A percentile compares a stretch with the other conserved stretches of the same genome.
phyloP scores from a whole-genome alignment of 306 rosid genomes.

The Medicago ruthenica region DNA sequence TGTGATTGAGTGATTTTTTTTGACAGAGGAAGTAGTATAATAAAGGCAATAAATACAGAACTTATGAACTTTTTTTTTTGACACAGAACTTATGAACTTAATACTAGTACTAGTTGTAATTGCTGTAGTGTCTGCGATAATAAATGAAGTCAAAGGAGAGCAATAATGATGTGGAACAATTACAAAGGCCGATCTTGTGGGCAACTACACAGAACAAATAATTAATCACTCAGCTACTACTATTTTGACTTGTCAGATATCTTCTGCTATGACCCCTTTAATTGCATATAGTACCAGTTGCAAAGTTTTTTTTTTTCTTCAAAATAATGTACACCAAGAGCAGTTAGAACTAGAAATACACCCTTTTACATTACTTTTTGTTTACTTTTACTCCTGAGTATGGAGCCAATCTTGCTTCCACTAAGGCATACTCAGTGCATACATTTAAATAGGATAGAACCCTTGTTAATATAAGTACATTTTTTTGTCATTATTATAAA shows the following conservation, averaged over 20 bases:
- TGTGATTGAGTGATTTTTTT: too few species aligned
- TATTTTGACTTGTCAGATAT: conserved; percentile 32
- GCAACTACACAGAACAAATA: conserved; percentile 43
- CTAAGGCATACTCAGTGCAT: background rate
- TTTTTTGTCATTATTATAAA: too few species aligned
- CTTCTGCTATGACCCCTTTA: conserved; percentile 13
- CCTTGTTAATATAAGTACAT: too few species aligned
- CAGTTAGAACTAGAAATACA: too few species aligned
- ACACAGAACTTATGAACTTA: conserved; percentile 9
- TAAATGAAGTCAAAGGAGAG: conserved; percentile 57
- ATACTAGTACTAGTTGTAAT: background rate
- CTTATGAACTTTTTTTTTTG: too few species aligned
- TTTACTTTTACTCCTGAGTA: background rate
- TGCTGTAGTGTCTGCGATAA: conserved; percentile 40
- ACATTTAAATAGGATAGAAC: background rate
- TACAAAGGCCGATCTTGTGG: conserved; percentile 35
- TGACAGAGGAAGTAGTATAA: too few species aligned
- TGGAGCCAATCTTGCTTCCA: conserved; percentile 8
- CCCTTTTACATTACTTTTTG: background rate
- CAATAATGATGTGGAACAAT: conserved; percentile 23
- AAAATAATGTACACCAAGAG: too few species aligned
- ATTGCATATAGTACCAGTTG: conserved; percentile 9
- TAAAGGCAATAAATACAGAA: too few species aligned
- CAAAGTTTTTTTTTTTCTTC: background rate
- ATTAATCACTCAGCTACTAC: conserved; percentile 39